Base-by-base conservation (phyloP, 78 protist genomes). In the Bodo saltans region DNA sequence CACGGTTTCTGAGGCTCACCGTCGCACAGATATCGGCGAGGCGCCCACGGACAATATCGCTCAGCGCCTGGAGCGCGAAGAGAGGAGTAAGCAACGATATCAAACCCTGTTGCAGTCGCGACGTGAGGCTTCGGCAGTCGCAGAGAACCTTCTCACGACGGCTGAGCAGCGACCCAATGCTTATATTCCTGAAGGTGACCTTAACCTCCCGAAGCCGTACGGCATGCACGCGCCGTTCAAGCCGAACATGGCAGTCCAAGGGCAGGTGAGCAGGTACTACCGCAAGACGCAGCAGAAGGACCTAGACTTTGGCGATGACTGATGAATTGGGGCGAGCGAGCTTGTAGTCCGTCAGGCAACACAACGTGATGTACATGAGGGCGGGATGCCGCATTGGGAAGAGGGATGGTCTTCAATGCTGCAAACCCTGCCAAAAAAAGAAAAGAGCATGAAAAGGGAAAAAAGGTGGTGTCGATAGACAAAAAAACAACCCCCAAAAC, bases 111-210 rank as follows among this genome's bases (percentile, higher is more conserved):
- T 84, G 75, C 40, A 1, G 37, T 1, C 53, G 39, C 72, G 82
- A 23, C 1, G 27, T 30, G 37, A 78, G 30, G 70, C 47, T 32
- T 0, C 39, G 39, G 27, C 4, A 41, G 52, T 53, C 70, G 68
- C 85, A 11, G 32, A 1, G n/a, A 30, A 25, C 38, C 37, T 60
- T 70, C 73, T 21, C 73, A 85, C 94, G 0, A 74, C 88, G 12
- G 88, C 91, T 0, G 91, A 70, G 72, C 87, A 86, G 26, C 85
- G 95, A 2, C 87, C 89, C 33, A 88, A 87, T 72, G 88, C 92
- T 11, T 90, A 93, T 83, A 52, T 93, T 0, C 91, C 92, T 3
- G 86, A 83, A 27, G 95, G 88, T 11, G 90, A 72, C 40, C 1
- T 88, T 21, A 89, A 89, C 26, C 38, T 89, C 37, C 92, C 92